Percentiles rank a stretch among this genome's conserved stretches.
phyloP scores from a whole-genome alignment of 2,329 filamentous ascomycete species.

The Sporothrix humicola region DNA sequence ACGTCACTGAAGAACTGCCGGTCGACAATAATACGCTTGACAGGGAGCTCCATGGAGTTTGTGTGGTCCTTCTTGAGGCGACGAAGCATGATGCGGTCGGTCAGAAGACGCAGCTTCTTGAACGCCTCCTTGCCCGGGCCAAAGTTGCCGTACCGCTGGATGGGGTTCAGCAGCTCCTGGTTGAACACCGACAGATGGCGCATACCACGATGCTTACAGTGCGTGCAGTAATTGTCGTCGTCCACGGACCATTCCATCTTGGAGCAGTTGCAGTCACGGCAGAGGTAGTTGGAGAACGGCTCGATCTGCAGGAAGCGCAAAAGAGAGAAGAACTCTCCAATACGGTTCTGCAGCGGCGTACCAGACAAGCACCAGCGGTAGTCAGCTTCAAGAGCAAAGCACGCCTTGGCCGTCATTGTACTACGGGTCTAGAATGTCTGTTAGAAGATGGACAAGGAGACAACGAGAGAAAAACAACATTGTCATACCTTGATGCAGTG shows the following conservation, averaged over 20 bases:
- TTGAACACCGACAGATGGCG: constrained; percentile 64
- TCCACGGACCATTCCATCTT: constrained; percentile 83
- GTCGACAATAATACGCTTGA: constrained; percentile 90
- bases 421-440: constrained; percentile 62
- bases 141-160: constrained; percentile 65
- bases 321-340: constrained; percentile 95
- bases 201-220: constrained; percentile 55
- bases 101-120: constrained; percentile 82
- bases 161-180: constrained; percentile 90
- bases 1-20: constrained; percentile 97
- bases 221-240: constrained; percentile 60
- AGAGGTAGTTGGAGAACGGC: constrained; percentile 93
- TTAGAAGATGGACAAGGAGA: not conserved
- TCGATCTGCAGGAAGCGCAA: constrained; percentile 87
- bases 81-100: constrained; percentile 92
- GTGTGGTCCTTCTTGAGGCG: constrained; percentile 94
- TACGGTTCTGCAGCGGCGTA: constrained; percentile 94
- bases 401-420: constrained; percentile 91
- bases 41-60: constrained; percentile 92
- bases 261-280: constrained; percentile 82
- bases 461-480: no score
- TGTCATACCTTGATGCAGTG: constrained; percentile 74
- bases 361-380: constrained; percentile 97
- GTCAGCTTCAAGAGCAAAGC: constrained; percentile 83
- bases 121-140: constrained; percentile 73